These are phyloP conservation scores for Delonix regia DNA, from an alignment of 306 rosid species.

Conservation along the genomic window DNA sequence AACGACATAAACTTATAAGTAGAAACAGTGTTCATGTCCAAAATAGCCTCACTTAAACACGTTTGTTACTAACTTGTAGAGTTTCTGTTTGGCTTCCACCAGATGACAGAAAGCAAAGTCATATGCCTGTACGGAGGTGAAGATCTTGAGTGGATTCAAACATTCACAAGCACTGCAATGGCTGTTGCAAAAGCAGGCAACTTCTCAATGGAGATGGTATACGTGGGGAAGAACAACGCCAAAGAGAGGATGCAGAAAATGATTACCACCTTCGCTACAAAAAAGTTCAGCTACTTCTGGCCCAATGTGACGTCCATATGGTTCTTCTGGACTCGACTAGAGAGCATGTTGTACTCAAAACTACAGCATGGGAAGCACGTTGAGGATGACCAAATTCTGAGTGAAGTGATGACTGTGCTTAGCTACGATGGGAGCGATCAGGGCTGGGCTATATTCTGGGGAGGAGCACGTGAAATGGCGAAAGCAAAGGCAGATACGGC, in stretches of 20 bases:
- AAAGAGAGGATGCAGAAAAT: slow-evolving; percentile 35
- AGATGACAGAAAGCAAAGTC: slow-evolving; percentile 25
- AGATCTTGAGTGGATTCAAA: slow-evolving; percentile 33
- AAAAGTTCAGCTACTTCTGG: slow-evolving; percentile 27
- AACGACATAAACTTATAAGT: no score
- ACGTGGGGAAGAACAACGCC: slow-evolving; percentile 39
- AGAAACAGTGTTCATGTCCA: background rate
- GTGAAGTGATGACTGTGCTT: slow-evolving; percentile 28
- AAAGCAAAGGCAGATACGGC: background rate
- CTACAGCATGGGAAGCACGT: slow-evolving; percentile 12
- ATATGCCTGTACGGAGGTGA: slow-evolving; percentile 42
- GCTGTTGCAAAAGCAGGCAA: background rate
- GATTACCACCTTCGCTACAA: background rate
- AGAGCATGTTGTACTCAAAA: slow-evolving; percentile 38
- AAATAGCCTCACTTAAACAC: background rate
- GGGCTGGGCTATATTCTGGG: slow-evolving; percentile 38
- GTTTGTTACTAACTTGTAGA: background rate
- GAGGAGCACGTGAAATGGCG: slow-evolving; percentile 27
- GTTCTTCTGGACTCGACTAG: slow-evolving; percentile 36
- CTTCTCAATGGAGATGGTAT: slow-evolving; percentile 15
- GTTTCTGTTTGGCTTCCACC: background rate
- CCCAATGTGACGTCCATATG: slow-evolving; percentile 11
- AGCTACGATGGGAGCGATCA: slow-evolving; percentile 35
- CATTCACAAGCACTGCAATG: slow-evolving; percentile 9
- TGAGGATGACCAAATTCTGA: slow-evolving; percentile 22